Percentiles rank a stretch among this genome's conserved stretches.
phyloP scores from a whole-genome alignment of 345 rosid genomes.

The Conringia planisiliqua region DNA sequence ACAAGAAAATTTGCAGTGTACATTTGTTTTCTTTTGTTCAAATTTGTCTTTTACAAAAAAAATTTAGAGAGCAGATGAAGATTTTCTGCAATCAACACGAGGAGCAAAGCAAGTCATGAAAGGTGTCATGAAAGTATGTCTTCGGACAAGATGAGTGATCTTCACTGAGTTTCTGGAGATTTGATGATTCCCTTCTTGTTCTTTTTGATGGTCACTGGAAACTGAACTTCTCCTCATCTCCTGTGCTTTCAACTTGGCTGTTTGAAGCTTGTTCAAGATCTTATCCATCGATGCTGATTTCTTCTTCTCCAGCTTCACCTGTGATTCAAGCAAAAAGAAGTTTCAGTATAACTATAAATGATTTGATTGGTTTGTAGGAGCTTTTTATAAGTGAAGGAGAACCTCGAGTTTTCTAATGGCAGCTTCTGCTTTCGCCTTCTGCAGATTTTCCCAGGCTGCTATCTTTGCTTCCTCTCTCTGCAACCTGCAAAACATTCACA shows the following conservation, averaged over 20 bases:
- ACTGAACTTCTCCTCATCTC: constrained; percentile 64
- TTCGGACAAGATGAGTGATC: constrained; percentile 38
- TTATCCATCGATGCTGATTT: constrained; percentile 77
- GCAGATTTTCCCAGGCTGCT: constrained; percentile 93
- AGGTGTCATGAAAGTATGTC: constrained; percentile 32
- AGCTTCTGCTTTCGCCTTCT: constrained; percentile 98
- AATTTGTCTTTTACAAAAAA: not conserved
- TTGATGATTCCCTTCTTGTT: constrained; percentile 27
- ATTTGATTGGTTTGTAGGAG: not conserved
- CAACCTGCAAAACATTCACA: constrained; percentile 40
- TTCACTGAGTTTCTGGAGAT: constrained; percentile 38
- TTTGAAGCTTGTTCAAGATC: constrained; percentile 68
- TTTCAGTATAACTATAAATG: not conserved
- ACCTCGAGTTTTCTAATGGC: constrained; percentile 92
- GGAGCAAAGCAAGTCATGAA: constrained; percentile 57
- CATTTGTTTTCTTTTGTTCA: constrained; percentile 19
- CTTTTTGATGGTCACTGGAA: constrained; percentile 30
- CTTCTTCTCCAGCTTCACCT: constrained; percentile 93
- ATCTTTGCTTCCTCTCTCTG: constrained; percentile 91
- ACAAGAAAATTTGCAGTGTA: constrained; percentile 26
- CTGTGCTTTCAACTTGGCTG: constrained; percentile 60
- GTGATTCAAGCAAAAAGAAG: not conserved
- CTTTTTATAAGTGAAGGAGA: not conserved
- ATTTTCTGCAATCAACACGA: constrained; percentile 37
- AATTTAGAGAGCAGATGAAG: constrained; percentile 24